These are phyloP conservation scores for Phylloporus arenicola DNA, from an alignment of 768 basidiomycete species.

Conservation along the genomic window DNA sequence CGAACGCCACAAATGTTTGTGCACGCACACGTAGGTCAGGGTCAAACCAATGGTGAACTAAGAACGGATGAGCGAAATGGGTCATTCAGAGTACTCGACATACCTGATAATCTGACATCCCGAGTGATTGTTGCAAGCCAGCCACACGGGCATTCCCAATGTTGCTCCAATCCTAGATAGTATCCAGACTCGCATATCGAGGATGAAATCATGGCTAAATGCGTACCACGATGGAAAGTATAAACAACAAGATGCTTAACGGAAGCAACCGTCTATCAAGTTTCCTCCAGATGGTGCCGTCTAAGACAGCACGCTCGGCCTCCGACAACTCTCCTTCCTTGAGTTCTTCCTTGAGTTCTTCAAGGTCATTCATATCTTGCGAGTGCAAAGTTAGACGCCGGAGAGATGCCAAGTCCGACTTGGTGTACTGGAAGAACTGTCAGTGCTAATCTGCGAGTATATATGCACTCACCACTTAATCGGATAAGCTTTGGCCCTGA, in stretches of 20 bases:
- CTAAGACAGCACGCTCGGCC: constrained; percentile 20
- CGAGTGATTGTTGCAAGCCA: constrained; percentile 50
- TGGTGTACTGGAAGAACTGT: not conserved
- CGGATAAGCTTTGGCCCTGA: not conserved
- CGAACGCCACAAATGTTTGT: not conserved
- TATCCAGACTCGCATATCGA: not conserved
- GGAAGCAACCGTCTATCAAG: constrained; percentile 45
- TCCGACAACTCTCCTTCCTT: constrained; percentile 4
- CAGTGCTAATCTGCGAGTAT: not conserved
- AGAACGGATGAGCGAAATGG: not conserved
- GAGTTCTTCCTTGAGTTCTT: constrained; percentile 1
- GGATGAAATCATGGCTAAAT: constrained; percentile 13
- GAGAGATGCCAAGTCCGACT: not conserved
- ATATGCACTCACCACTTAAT: not conserved
- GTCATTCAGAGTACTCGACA: not conserved
- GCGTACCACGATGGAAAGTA: constrained; percentile 37
- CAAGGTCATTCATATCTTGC: constrained; percentile 2
- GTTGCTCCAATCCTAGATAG: constrained; percentile 36
- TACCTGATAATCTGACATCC: constrained; percentile 26
- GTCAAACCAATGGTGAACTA: constrained; percentile 34
- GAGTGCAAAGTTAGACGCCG: not conserved
- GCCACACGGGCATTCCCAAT: constrained; percentile 59
- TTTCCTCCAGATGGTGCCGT: constrained; percentile 43
- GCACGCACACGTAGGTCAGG: constrained; percentile 21
- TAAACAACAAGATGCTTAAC: constrained; percentile 44